These are phyloP conservation scores for Neocucurbitaria cava DNA, from an alignment of 2,329 filamentous ascomycete genomes.

Conservation along the genomic window DNA sequence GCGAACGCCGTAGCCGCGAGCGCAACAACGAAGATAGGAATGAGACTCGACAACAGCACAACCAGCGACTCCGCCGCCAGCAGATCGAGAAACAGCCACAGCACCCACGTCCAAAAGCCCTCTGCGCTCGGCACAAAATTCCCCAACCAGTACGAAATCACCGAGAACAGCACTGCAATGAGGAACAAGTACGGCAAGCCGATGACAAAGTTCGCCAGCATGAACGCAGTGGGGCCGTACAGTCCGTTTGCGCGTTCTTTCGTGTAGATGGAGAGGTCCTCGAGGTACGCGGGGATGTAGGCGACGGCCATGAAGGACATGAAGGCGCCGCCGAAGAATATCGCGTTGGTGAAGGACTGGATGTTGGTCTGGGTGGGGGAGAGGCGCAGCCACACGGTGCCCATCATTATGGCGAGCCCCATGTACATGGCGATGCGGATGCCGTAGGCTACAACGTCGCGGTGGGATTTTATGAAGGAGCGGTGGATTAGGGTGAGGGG, in stretches of 20 bases:
- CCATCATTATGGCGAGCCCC: constrained; percentile 83
- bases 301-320: constrained; percentile 69
- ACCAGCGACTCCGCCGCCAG: constrained; percentile 83
- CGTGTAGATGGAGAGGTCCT: constrained; percentile 74
- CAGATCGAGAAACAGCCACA: constrained; percentile 87
- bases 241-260: constrained; percentile 85
- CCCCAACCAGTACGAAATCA: constrained; percentile 79
- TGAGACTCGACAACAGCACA: constrained; percentile 74
- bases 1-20: constrained; percentile 83
- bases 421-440: constrained; percentile 85
- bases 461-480: constrained; percentile 81
- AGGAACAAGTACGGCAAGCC: constrained; percentile 82
- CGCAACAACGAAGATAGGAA: constrained; percentile 80
- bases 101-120: constrained; percentile 78
- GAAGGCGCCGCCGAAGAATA: constrained; percentile 64
- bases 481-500: constrained; percentile 75
- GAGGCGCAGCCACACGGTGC: constrained; percentile 83
- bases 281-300: constrained; percentile 83
- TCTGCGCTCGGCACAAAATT: constrained; percentile 71
- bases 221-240: constrained; percentile 75
- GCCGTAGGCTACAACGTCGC: constrained; percentile 83
- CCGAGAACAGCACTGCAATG: constrained; percentile 76
- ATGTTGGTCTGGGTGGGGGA: constrained; percentile 73
- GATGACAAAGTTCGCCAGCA: constrained; percentile 81
- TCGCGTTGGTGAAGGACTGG: constrained; percentile 81